These are phyloP conservation scores for Clitopilus passeckerianus DNA, from an alignment of 768 basidiomycete genomes.

Conservation along the genomic window DNA sequence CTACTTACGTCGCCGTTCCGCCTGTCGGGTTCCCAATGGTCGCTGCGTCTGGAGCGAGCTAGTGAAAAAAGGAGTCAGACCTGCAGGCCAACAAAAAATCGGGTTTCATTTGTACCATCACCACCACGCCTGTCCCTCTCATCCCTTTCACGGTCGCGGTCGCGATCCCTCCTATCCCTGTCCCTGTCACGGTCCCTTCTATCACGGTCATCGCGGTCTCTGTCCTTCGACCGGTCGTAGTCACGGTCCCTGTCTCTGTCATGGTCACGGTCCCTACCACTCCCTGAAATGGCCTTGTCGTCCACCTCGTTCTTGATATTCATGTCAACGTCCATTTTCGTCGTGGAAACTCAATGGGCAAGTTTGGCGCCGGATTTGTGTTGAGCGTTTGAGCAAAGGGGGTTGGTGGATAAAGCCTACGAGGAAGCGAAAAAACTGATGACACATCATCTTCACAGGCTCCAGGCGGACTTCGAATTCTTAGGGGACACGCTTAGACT, in stretches of 20 bases:
- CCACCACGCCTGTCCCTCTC: constrained; percentile 44
- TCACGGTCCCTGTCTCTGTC: constrained; percentile 39
- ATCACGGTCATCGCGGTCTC: constrained; percentile 31
- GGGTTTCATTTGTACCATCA: neutral
- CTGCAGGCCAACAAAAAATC: neutral
- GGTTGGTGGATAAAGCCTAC: neutral
- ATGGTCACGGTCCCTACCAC: constrained; percentile 39
- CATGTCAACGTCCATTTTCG: constrained; percentile 77
- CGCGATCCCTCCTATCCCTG: constrained; percentile 32
- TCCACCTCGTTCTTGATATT: constrained; percentile 71
- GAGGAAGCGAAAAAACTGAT: neutral
- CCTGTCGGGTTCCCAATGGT: constrained; percentile 84
- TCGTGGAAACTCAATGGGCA: neutral
- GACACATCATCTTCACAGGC: neutral
- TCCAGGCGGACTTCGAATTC: neutral
- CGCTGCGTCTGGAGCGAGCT: constrained; percentile 43
- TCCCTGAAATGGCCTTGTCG: constrained; percentile 29
- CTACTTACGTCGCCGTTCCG: constrained; percentile 63
- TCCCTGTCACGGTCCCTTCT: constrained; percentile 43
- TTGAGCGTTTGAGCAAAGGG: neutral
- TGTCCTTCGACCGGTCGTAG: constrained; percentile 26
- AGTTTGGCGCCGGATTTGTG: neutral
- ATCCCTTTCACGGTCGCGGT: constrained; percentile 31
- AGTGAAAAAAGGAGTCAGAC: constrained; percentile 4
- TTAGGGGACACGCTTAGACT: neutral